Evolutionary conservation across 2,329 filamentous ascomycete genomes (phyloP).

Genomic region (Microdochium bolleyi): DNA sequence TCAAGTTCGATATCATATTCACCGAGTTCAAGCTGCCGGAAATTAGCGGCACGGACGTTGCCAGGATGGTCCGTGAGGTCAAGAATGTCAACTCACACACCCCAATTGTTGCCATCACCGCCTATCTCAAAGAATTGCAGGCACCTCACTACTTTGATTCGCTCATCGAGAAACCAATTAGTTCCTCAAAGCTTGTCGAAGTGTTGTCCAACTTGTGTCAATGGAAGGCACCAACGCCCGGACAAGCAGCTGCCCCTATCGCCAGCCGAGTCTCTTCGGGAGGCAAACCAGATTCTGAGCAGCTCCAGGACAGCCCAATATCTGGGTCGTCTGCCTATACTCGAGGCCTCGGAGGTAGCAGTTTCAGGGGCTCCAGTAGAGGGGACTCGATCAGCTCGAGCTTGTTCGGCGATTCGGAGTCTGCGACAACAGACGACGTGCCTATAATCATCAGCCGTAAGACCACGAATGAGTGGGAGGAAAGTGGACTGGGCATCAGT

Average conservation of each 20-base stretch:
- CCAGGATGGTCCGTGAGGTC: slow-evolving; percentile 94
- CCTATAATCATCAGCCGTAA: slow-evolving; percentile 69
- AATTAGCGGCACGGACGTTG: slow-evolving; percentile 90
- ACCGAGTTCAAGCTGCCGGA: slow-evolving; percentile 94
- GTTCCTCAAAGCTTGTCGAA: slow-evolving; percentile 81
- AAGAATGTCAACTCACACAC: slow-evolving; percentile 93
- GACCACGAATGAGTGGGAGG: slow-evolving; percentile 69
- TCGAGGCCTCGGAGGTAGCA: slow-evolving; percentile 56
- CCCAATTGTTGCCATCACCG: slow-evolving; percentile 92
- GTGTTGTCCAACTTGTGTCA: slow-evolving; percentile 82
- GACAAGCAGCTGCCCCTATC: slow-evolving; percentile 33
- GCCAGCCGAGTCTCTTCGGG: slow-evolving; percentile 55
- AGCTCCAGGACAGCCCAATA: slow-evolving; percentile 75
- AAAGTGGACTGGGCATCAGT: slow-evolving; percentile 30
- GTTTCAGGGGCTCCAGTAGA: slow-evolving; percentile 71
- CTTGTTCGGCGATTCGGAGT: slow-evolving; percentile 80
- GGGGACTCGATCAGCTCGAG: slow-evolving; percentile 86
- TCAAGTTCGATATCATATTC: slow-evolving; percentile 98
- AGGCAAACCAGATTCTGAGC: slow-evolving; percentile 55
- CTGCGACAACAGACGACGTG: slow-evolving; percentile 68
- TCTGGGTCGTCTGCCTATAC: slow-evolving; percentile 68
- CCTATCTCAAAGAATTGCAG: slow-evolving; percentile 94
- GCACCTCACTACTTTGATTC: slow-evolving; percentile 94
- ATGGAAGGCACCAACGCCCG: slow-evolving; percentile 71
- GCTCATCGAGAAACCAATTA: slow-evolving; percentile 93